Base-by-base conservation (phyloP, 1,284 basidiomycete genomes). In the Paramarasmius palmivorus region DNA sequence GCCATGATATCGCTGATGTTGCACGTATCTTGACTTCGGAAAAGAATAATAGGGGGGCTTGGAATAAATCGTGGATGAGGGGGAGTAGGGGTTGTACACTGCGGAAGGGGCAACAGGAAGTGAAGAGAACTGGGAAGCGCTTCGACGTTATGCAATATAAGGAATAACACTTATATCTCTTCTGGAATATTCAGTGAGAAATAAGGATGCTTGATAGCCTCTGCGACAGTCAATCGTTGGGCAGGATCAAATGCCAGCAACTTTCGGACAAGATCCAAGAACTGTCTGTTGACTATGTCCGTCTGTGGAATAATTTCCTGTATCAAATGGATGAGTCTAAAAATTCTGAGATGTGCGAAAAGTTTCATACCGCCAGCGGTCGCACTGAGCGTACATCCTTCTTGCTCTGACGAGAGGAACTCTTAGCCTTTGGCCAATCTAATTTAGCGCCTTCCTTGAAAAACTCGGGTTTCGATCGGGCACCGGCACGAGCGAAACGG, bases 321-420 rank as follows among this genome's bases (percentile, higher is more conserved):
- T 10, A 59, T 48, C 50, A 29, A 39, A 54, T 55, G 29, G 41
- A 57, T 63, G 32, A 62, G 57, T 54, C 46, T 58, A 37, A 34
- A 40, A 14, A 36, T 47, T 37, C 36, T 39, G 49, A 20, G 48
- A 48, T 38, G 29, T 41, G 54, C 53, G 52, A 38, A 42, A 48
- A 36, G 17, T 34, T 38, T 75, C 82, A 61, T 61, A 92, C 92
- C 73, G 81, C 73, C 41, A 99, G 74, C 53, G 83, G 76, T 64
- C 90, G 87, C 66, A 95, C 94, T 35, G 87, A 85, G 54, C 89
- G 86, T 35, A 99, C 95, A 65, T 97, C 98, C 70, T 95, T 97
- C 74, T 88, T 89, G 72, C 92, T 95, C 67, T 95, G 91, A 64
- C 91, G 88, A 15, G 89, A 84, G n/a, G n/a, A n/a, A 25, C 92